A percentile compares a stretch with the other conserved stretches of the same genome.
phyloP scores from a whole-genome alignment of 768 basidiomycete genomes.

The Candolleomyces efflorescens region DNA sequence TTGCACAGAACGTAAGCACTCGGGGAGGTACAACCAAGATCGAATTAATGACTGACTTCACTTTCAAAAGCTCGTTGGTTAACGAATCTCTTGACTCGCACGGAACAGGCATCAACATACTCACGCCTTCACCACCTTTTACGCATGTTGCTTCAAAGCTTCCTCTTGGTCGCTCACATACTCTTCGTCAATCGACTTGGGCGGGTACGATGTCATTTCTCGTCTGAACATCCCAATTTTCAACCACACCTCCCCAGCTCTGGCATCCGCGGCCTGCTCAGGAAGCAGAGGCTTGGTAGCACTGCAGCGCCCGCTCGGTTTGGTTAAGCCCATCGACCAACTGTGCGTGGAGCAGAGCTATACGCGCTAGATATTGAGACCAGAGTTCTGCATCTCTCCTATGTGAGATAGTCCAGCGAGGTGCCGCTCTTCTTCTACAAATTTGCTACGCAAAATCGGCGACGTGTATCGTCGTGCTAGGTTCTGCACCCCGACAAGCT shows the following conservation, averaged over 20 bases:
- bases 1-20: background rate
- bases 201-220: background rate
- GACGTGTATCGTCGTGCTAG: slow-evolving; percentile 47
- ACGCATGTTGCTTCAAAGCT: slow-evolving; percentile 27
- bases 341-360: slow-evolving; percentile 67
- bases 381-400: slow-evolving; percentile 58
- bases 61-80: slow-evolving; percentile 49
- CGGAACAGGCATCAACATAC: slow-evolving; percentile 51
- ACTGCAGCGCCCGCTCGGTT: slow-evolving; percentile 47
- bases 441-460: slow-evolving; percentile 67
- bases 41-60: slow-evolving; percentile 45
- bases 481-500: slow-evolving; percentile 53
- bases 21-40: slow-evolving; percentile 6
- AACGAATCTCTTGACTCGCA: slow-evolving; percentile 49
- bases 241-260: slow-evolving; percentile 31
- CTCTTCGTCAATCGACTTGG: background rate
- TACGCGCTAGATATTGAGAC: slow-evolving; percentile 49
- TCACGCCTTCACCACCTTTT: slow-evolving; percentile 43
- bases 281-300: slow-evolving; percentile 59
- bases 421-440: slow-evolving; percentile 50
- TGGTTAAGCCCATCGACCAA: slow-evolving; percentile 65
- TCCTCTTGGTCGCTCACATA: slow-evolving; percentile 13
- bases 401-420: slow-evolving; percentile 49
- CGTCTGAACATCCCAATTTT: slow-evolving; percentile 22
- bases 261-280: slow-evolving; percentile 31